Evolutionary conservation across 2,329 filamentous ascomycete genomes (phyloP).

Genomic region (Cladophialophora psammophila): DNA sequence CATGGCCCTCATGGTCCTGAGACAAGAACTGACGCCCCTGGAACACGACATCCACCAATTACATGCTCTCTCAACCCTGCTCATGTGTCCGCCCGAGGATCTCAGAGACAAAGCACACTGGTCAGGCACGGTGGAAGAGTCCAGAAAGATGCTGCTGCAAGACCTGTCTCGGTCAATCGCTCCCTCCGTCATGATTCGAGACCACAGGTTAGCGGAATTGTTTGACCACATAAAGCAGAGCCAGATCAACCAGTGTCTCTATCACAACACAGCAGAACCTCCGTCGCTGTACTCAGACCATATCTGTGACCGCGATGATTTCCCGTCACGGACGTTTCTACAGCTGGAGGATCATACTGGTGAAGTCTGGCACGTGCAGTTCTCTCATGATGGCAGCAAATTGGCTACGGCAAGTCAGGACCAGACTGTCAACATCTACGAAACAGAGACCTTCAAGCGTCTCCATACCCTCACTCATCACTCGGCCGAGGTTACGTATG

Average conservation of each 20-base stretch:
- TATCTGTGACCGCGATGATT: conserved; percentile 77
- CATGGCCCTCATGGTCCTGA: conserved; percentile 79
- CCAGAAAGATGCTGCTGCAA: conserved; percentile 76
- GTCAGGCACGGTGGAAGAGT: conserved; percentile 80
- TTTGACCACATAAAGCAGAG: conserved; percentile 82
- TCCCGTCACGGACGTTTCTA: conserved; percentile 74
- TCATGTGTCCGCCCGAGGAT: conserved; percentile 87
- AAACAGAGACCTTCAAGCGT: conserved; percentile 73
- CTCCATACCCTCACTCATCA: conserved; percentile 71
- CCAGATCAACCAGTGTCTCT: conserved; percentile 84
- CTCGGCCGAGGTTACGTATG: conserved; percentile 74
- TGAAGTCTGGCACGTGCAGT: conserved; percentile 91
- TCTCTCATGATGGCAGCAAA: conserved; percentile 84
- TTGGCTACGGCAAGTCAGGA: conserved; percentile 84
- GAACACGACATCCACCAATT: conserved; percentile 78
- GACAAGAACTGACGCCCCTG: conserved; percentile 85
- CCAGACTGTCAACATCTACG: conserved; percentile 79
- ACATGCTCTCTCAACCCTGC: conserved; percentile 81
- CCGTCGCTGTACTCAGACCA: conserved; percentile 93
- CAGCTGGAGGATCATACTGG: conserved; percentile 77
- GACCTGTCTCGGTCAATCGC: conserved; percentile 90
- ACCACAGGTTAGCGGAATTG: conserved; percentile 82
- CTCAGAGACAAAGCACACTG: conserved; percentile 78
- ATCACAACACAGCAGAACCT: conserved; percentile 79
- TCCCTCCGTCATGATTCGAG: conserved; percentile 94